Evolutionary conservation across 345 rosid species (phyloP), one percentile per base, ranked within the genome.

Genomic region (Aegle marmelos): DNA sequence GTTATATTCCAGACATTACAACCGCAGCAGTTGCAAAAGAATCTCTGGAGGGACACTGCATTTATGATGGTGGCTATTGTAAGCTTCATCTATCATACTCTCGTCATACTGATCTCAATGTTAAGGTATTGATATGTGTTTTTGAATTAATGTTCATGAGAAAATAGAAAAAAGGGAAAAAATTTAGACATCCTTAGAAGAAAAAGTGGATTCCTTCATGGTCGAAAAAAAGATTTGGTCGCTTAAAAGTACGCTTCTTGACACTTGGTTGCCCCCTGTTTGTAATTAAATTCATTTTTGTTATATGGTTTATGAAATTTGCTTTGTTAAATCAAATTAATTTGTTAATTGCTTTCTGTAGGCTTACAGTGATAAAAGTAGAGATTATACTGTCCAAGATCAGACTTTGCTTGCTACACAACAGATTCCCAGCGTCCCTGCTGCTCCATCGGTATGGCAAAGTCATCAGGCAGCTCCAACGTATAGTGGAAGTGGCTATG

Each of bases 61-160:
- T 96, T 83, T 94, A 94, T 92, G 98, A 96, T 89, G 98, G 97
- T 90, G 98, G 98, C 92, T 94, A 94, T 86, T 96, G 97, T 94
- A 94, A 96, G 98, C 98, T 96, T 96, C 98, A 93, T 92, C 98
- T 95, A 93, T 86, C 97, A 92, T 93, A 95, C 93, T 93, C 99
- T 94, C 97, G 98, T 96, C 99, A 96, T 96, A 94, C 98, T 96
- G 99, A 96, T 94, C 99, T 96, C 91, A 96, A 94, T 94, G 93
- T 96, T 74, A 96, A 96, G 99, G 97, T 96, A 96, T 90, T 89
- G 83, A 88, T 83, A 84, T 84, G 81, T 86, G 90, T 73, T 86
- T 88, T 90, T 82, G 88, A 85, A 85, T 89, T 88, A 75, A 84
- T 83, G 82, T 88, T 82, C 74, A 83, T 85, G 89, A 82, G 85